Evolutionary conservation across 2,329 filamentous ascomycete species (phyloP).

Genomic region (Phyllosticta capitalensis): DNA sequence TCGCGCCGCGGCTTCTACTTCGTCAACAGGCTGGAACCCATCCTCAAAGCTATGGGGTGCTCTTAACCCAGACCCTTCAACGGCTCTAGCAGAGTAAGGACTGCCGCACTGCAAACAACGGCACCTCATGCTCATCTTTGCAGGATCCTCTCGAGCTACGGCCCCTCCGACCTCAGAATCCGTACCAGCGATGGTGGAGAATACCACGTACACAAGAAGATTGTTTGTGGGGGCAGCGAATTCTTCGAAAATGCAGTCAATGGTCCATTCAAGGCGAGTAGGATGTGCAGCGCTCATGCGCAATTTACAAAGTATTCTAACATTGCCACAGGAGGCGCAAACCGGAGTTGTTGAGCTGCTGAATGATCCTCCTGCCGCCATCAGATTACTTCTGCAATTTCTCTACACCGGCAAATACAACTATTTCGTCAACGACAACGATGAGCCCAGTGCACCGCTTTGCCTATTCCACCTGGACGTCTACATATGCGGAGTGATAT

Average conservation of each 20-base stretch:
- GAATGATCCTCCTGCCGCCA: constrained; percentile 59
- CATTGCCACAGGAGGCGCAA: background rate
- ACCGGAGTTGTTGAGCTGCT: constrained; percentile 51
- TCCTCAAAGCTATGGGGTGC: too few species aligned
- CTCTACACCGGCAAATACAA: constrained; percentile 74
- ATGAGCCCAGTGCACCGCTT: background rate
- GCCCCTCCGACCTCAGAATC: background rate
- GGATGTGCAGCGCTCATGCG: background rate
- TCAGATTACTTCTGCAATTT: constrained; percentile 71
- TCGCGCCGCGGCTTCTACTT: too few species aligned
- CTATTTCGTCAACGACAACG: background rate
- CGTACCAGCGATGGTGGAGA: background rate
- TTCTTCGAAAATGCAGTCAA: background rate
- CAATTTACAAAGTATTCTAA: background rate
- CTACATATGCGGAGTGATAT: background rate
- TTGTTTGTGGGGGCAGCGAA: background rate
- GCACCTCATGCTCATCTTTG: background rate
- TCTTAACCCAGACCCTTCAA: background rate
- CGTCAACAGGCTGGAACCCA: too few species aligned
- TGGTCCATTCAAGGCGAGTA: background rate
- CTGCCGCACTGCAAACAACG: too few species aligned
- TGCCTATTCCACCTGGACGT: background rate
- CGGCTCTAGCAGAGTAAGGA: background rate
- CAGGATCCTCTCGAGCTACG: background rate
- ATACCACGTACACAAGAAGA: background rate